These are phyloP conservation scores for Amorphotheca resinae DNA, from an alignment of 495 filamentous ascomycete species.

Conservation along the genomic window DNA sequence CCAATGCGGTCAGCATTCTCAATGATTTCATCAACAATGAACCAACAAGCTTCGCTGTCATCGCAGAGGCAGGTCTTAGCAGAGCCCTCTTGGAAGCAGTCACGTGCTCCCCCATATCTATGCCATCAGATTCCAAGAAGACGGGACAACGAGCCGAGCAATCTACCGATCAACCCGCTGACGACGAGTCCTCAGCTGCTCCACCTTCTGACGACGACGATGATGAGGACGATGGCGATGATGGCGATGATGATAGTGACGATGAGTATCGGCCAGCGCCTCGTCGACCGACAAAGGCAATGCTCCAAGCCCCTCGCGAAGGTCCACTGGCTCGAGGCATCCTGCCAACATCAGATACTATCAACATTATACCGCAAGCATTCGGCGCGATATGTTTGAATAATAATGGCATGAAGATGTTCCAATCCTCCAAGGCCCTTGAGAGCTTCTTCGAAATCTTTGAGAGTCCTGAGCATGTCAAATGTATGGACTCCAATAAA, in stretches of 20 bases:
- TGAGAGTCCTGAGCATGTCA: conserved; percentile 80
- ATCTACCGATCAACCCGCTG: neutral
- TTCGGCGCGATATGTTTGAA: conserved; percentile 93
- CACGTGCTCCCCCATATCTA: conserved; percentile 35
- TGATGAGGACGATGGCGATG: conserved; percentile 10
- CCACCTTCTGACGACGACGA: conserved; percentile 9
- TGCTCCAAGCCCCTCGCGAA: conserved; percentile 28
- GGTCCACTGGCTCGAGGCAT: conserved; percentile 56
- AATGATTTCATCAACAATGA: conserved; percentile 98
- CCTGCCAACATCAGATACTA: conserved; percentile 71
- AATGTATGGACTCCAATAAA: conserved; percentile 59
- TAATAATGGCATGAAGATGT: conserved; percentile 74
- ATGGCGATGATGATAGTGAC: conserved; percentile 4
- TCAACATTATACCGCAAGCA: conserved; percentile 70
- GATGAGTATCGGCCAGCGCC: conserved; percentile 6
- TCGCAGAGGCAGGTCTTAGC: conserved; percentile 86
- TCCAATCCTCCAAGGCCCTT: conserved; percentile 69
- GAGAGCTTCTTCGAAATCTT: conserved; percentile 89
- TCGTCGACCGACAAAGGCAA: conserved; percentile 5
- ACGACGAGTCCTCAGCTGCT: neutral
- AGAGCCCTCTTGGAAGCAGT: conserved; percentile 71
- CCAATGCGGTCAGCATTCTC: conserved; percentile 75
- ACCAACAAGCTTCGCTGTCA: conserved; percentile 90
- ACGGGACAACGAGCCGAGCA: neutral
- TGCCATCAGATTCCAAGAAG: conserved; percentile 10